Evolutionary conservation across 2,329 filamentous ascomycete species (phyloP).

Genomic region (Pseudopyricularia cyperi): DNA sequence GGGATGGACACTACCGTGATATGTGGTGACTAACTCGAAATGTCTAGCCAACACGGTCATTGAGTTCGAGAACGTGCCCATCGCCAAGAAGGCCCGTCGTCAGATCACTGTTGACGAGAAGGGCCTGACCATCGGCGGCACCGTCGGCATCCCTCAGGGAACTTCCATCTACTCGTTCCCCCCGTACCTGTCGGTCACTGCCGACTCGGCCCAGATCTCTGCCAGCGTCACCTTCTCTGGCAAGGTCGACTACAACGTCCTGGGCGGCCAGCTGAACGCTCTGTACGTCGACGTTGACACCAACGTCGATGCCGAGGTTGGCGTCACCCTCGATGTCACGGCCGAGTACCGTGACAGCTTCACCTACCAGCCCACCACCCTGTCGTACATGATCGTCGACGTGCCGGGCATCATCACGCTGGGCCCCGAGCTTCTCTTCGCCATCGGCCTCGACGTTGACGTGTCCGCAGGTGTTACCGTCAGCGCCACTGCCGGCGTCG

Average conservation of each 20-base stretch:
- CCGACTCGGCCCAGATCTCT: constrained; percentile 20
- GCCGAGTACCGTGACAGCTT: constrained; percentile 19
- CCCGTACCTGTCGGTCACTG: constrained; percentile 19
- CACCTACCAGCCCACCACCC: constrained; percentile 20
- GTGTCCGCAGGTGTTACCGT: constrained; percentile 6
- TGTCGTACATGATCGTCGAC: constrained; percentile 22
- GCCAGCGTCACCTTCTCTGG: constrained; percentile 25
- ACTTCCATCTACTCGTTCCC: constrained; percentile 9
- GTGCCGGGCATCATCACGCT: constrained; percentile 24
- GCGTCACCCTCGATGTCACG: constrained; percentile 19
- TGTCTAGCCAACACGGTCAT: constrained; percentile 4
- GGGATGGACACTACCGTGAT: not conserved
- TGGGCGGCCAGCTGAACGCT: constrained; percentile 16
- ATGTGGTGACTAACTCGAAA: not conserved
- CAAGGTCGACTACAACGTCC: constrained; percentile 25
- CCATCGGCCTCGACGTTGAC: constrained; percentile 5
- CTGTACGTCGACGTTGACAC: constrained; percentile 30
- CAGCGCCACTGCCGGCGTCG: constrained; percentile 9
- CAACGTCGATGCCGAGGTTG: constrained; percentile 20
- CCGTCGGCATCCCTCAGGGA: constrained; percentile 7
- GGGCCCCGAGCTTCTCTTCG: constrained; percentile 3
- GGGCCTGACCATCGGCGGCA: constrained; percentile 22
- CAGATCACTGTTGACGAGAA: not conserved
- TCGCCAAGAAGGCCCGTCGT: constrained; percentile 1
- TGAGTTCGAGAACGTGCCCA: constrained; percentile 2